Evolutionary conservation across 805 yeast genomes (phyloP).

Genomic region (Lipomyces starkeyi): DNA sequence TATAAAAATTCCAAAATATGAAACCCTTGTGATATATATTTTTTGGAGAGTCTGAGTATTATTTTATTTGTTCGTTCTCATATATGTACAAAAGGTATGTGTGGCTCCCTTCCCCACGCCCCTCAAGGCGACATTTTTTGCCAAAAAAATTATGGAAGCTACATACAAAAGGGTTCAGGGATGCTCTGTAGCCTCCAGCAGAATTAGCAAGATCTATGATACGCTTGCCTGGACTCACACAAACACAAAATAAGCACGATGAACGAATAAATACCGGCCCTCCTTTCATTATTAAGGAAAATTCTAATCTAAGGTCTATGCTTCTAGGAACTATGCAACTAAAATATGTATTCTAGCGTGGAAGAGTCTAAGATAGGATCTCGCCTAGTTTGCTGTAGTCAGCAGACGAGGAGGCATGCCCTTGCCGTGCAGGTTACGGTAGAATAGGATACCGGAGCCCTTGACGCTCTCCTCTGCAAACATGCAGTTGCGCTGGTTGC

Average conservation of each 20-base stretch:
- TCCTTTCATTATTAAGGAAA: background rate
- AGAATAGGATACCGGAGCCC: constrained; percentile 71
- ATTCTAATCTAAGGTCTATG: constrained; percentile 3
- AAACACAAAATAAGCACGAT: background rate
- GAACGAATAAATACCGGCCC: background rate
- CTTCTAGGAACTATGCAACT: constrained; percentile 7
- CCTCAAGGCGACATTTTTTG: too few relatives aligned
- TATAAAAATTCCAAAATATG: too few relatives aligned
- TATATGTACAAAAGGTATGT: too few relatives aligned
- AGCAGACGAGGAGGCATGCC: constrained; percentile 48
- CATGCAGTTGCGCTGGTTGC: constrained; percentile 66
- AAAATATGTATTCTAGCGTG: background rate
- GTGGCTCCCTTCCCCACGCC: too few relatives aligned
- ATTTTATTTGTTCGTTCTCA: too few relatives aligned
- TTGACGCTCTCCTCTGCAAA: constrained; percentile 72
- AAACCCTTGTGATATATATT: too few relatives aligned
- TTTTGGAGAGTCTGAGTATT: too few relatives aligned
- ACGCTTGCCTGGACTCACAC: background rate
- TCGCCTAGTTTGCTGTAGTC: background rate
- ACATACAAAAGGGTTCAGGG: too few relatives aligned
- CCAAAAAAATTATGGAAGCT: too few relatives aligned
- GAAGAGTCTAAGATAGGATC: background rate
- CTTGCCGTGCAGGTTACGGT: constrained; percentile 68
- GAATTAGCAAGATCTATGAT: too few relatives aligned
- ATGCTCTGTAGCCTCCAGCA: background rate